Evolutionary conservation across 345 rosid species (phyloP).

Genomic region (Euphorbia peplus): DNA sequence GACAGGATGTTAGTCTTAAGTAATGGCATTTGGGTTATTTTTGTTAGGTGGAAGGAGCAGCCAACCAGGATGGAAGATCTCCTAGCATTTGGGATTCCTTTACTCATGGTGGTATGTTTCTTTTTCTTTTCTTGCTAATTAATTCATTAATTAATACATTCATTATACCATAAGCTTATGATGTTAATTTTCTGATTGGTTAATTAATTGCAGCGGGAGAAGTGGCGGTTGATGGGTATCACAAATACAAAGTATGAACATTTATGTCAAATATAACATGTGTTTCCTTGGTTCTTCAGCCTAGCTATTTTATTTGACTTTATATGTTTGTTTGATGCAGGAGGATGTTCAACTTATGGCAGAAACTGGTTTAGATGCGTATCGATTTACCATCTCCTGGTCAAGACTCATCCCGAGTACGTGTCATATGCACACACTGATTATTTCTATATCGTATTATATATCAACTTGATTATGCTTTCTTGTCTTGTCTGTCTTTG

Average conservation of each 20-base stretch:
- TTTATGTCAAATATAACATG: too few species aligned
- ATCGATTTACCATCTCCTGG: constrained; percentile 79
- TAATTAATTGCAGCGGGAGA: constrained; percentile 44
- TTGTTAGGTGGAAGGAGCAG: constrained; percentile 60
- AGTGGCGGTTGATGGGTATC: constrained; percentile 51
- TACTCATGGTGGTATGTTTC: constrained; percentile 37
- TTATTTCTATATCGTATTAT: too few species aligned
- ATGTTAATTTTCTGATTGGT: not conserved
- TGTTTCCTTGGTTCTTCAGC: not conserved
- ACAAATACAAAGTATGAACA: constrained; percentile 54
- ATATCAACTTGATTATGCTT: too few species aligned
- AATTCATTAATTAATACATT: too few species aligned
- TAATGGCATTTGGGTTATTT: too few species aligned
- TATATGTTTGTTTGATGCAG: constrained; percentile 25
- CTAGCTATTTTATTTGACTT: too few species aligned
- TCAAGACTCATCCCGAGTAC: constrained; percentile 74
- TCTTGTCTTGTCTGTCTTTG: not conserved
- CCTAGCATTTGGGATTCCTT: constrained; percentile 61
- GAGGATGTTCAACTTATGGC: constrained; percentile 82
- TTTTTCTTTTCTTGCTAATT: not conserved
- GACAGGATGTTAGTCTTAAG: too few species aligned
- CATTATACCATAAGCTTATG: not conserved
- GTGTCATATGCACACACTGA: not conserved
- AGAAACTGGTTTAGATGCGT: constrained; percentile 61
- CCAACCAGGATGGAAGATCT: constrained; percentile 59